Percentiles rank a stretch among this genome's conserved stretches.
These are phyloP conservation scores for Diaporthe batatas DNA, from an alignment of 2,329 filamentous ascomycete genomes.

Conservation along the genomic window DNA sequence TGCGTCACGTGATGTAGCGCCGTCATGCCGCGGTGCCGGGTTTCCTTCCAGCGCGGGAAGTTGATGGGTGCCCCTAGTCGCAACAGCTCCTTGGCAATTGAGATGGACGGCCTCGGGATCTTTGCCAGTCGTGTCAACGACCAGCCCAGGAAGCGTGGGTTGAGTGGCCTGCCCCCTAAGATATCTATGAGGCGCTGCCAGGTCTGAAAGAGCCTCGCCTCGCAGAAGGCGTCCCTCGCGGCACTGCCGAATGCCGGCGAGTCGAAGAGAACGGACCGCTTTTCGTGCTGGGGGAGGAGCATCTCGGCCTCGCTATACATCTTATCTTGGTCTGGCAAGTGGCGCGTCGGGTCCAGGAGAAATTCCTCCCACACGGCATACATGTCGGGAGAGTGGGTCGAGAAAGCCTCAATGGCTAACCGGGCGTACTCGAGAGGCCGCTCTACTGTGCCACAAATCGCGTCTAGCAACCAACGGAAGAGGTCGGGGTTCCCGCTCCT, in stretches of 20 bases:
- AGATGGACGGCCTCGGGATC: slow-evolving; percentile 1
- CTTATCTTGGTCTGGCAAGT: too few relatives aligned
- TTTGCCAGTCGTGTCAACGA: background rate
- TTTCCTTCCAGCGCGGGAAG: background rate
- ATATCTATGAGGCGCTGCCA: slow-evolving; percentile 15
- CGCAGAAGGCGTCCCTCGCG: slow-evolving; percentile 10
- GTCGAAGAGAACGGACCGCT: slow-evolving; percentile 21
- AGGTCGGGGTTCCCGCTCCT: slow-evolving; percentile 24
- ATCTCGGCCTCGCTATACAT: background rate
- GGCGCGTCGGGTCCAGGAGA: slow-evolving; percentile 14
- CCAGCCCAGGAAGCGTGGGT: background rate
- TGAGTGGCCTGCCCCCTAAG: slow-evolving; percentile 15
- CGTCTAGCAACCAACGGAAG: slow-evolving; percentile 25
- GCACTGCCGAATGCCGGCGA: background rate
- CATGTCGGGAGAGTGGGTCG: slow-evolving; percentile 24
- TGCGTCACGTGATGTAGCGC: slow-evolving; percentile 11
- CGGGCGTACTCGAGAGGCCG: background rate
- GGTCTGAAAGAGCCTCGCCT: slow-evolving; percentile 22
- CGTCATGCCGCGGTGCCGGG: slow-evolving; percentile 14
- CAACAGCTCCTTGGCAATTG: slow-evolving; percentile 25
- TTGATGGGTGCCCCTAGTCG: slow-evolving; percentile 29
- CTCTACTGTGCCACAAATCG: background rate
- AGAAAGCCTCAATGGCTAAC: slow-evolving; percentile 17
- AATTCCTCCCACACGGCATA: slow-evolving; percentile 28
- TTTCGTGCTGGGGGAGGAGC: background rate